Evolutionary conservation across 2,329 filamentous ascomycete genomes (phyloP), one percentile per base, ranked within the genome.

Genomic region (Falciphora oryzae): DNA sequence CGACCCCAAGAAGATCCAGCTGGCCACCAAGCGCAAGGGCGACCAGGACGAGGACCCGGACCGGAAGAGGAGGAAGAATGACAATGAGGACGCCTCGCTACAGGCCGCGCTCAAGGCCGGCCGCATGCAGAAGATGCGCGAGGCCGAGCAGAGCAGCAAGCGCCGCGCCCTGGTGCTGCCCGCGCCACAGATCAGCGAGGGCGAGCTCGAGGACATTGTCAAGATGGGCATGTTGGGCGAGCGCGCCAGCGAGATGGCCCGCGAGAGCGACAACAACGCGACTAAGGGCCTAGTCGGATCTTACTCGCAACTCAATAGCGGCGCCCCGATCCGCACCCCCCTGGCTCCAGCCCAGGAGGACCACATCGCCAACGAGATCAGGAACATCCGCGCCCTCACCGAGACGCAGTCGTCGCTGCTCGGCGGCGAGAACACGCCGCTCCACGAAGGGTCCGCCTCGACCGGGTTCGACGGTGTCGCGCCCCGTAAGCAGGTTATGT

Each of bases 151-250:
- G 77, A 96, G 92, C 79, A 97, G 92, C 81, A 98, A 97, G 78
- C 87, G 95, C 65, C 86, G 92, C 65, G 80, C 89, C 8, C 81
- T 99, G n/a, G 87, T 89, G 59, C 80, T 99, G 31, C 95, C 95
- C 11, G 82, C 91, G 29, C 95, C 95, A 11, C 95, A 99, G 77
- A 92, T 99, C 71, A 89, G 91, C 75, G 95, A 99, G 72, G 85
- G 87, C 58, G 95, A 99, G 77, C 81, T 99, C 66, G 95, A 99
- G 73, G 93, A 97, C 69, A 98, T 99, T 72, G 92, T 99, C 68
- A 99, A 99, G 81, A 96, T 98, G 93, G 94, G 95, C 59, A 91
- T 96, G 85, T 86, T 93, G 66, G 95, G 94, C 53, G 93, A 97
- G 73, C 88, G 89, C 63, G 95, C 95, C 58, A 93, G 88, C 71